Conservation (phyloP, 345 rosid species). For the Garcia nutans region DNA sequence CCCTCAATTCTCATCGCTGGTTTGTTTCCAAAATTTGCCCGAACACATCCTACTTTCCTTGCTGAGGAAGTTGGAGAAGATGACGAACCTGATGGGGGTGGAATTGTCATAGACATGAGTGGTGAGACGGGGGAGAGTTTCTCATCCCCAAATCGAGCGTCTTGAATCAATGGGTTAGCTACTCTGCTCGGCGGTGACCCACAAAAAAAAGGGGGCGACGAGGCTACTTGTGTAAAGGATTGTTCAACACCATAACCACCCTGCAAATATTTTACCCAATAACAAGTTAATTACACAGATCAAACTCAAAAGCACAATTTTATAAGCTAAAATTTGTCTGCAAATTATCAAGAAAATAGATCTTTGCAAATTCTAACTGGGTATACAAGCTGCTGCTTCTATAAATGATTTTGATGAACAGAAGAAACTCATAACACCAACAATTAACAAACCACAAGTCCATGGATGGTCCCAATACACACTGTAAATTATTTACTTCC, state of each 20-base stretch:
- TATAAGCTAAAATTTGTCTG: too few species aligned
- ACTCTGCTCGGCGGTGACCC: slow-evolving; percentile 99
- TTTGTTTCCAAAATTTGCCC: slow-evolving; percentile 75
- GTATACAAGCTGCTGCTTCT: neutral
- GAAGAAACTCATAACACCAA: neutral
- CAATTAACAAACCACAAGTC: slow-evolving; percentile 3
- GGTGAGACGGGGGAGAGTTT: slow-evolving; percentile 44
- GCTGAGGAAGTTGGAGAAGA: slow-evolving; percentile 53
- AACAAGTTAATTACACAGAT: neutral
- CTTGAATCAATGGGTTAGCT: slow-evolving; percentile 94
- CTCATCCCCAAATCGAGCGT: slow-evolving; percentile 68
- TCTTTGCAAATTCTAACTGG: neutral
- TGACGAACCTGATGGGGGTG: slow-evolving; percentile 29
- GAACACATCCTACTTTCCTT: slow-evolving; percentile 65
- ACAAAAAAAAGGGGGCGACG: slow-evolving; percentile 76
- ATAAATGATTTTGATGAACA: neutral
- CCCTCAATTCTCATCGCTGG: slow-evolving; percentile 88
- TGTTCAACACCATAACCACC: slow-evolving; percentile 62
- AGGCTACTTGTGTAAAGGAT: slow-evolving; percentile 46
- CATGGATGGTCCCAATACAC: neutral
- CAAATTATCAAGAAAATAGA: neutral
- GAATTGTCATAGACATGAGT: slow-evolving; percentile 32
- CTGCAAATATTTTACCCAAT: slow-evolving; percentile 32
- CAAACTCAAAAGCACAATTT: neutral
- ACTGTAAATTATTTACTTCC: neutral